phyloP scores from a whole-genome alignment of 2,329 filamentous ascomycete species.

The Hypomyces rosellus region DNA sequence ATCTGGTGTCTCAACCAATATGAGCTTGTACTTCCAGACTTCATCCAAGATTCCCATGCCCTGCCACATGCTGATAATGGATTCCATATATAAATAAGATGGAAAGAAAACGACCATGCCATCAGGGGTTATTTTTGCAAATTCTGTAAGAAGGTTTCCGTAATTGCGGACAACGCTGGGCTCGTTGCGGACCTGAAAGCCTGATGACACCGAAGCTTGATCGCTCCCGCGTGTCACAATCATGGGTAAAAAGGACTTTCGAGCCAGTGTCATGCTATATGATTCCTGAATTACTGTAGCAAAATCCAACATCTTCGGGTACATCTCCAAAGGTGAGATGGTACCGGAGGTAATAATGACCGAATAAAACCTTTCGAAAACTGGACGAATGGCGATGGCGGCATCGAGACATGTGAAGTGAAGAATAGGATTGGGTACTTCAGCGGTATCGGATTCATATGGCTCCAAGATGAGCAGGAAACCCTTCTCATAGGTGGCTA shows the following conservation, averaged over 20 bases:
- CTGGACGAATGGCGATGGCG: conserved; percentile 94
- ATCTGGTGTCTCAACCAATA: conserved; percentile 94
- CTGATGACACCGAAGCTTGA: conserved; percentile 85
- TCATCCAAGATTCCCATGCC: conserved; percentile 96
- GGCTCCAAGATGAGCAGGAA: conserved; percentile 96
- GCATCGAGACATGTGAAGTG: conserved; percentile 97
- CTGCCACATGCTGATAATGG: conserved; percentile 98
- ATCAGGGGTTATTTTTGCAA: conserved; percentile 91
- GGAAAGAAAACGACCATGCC: conserved; percentile 99
- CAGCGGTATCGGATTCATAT: conserved; percentile 90
- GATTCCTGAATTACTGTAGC: conserved; percentile 90
- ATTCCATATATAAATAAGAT: conserved; percentile 98
- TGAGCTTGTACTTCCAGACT: conserved; percentile 98
- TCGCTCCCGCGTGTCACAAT: conserved; percentile 94
- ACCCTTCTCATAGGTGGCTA: conserved; percentile 93
- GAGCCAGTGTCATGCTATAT: conserved; percentile 91
- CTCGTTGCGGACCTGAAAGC: conserved; percentile 93
- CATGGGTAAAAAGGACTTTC: conserved; percentile 95
- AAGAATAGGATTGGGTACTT: conserved; percentile 92
- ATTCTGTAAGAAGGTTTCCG: conserved; percentile 86
- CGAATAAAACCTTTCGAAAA: conserved; percentile 95
- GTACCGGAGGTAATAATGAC: conserved; percentile 98
- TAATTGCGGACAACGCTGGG: conserved; percentile 97
- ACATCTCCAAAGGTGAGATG: conserved; percentile 96
- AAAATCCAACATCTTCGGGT: conserved; percentile 97